Conservation (phyloP, 305 asterid genomes). For the Ilex paraguariensis region DNA sequence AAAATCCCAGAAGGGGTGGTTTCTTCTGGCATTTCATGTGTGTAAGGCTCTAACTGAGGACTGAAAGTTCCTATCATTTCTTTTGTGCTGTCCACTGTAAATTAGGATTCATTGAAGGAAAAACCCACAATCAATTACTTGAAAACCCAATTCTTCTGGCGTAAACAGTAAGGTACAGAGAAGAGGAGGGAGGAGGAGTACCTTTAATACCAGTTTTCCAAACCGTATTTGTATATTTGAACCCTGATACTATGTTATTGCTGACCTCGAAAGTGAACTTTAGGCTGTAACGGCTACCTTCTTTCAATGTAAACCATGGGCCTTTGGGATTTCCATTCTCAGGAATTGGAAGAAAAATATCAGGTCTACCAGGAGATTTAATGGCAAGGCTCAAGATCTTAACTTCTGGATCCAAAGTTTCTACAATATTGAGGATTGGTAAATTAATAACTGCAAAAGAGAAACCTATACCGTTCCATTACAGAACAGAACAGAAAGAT, state of each 20-base stretch:
- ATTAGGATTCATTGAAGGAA: constrained; percentile 11
- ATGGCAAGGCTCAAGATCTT: constrained; percentile 77
- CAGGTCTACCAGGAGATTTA: constrained; percentile 65
- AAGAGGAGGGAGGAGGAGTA: constrained; percentile 5
- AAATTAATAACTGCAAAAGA: constrained; percentile 5
- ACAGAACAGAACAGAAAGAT: background rate
- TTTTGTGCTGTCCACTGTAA: constrained; percentile 64
- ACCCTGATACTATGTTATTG: constrained; percentile 93
- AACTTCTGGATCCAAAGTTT: constrained; percentile 88
- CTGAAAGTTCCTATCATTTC: constrained; percentile 76
- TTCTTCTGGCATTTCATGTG: constrained; percentile 70
- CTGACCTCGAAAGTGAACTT: constrained; percentile 73
- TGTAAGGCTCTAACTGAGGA: constrained; percentile 67
- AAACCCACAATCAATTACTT: background rate
- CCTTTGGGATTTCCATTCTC: constrained; percentile 72
- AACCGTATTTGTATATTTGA: constrained; percentile 78
- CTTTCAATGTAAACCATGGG: constrained; percentile 89
- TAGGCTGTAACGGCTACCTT: constrained; percentile 84
- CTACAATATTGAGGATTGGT: constrained; percentile 26
- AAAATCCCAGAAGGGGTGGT: constrained; percentile 74
- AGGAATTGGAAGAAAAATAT: constrained; percentile 75
- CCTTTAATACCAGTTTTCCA: constrained; percentile 86
- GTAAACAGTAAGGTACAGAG: background rate
- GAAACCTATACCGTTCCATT: background rate
- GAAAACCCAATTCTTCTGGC: background rate